Conservation (phyloP, 2,329 filamentous ascomycete species). For the Xylariaceae sp. region DNA sequence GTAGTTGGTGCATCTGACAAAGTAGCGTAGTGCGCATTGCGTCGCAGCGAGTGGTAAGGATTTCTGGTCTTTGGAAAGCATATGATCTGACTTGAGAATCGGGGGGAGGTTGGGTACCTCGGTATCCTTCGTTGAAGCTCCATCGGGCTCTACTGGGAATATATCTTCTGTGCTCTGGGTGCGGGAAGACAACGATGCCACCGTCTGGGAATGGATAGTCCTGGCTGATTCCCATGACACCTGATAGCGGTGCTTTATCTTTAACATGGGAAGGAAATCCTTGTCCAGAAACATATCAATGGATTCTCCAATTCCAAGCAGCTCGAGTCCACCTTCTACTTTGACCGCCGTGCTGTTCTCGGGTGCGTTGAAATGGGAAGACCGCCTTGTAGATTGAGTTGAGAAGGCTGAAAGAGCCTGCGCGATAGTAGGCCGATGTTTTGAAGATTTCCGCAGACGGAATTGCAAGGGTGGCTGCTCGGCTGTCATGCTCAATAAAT, state of each 20-base stretch:
- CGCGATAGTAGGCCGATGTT: constrained; percentile 63
- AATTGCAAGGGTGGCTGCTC: constrained; percentile 42
- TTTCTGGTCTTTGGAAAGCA: constrained; percentile 26
- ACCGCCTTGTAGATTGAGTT: constrained; percentile 15
- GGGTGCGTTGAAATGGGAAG: background rate
- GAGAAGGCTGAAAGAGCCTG: constrained; percentile 52
- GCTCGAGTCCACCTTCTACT: constrained; percentile 26
- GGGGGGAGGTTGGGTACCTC: constrained; percentile 15
- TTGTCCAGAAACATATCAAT: constrained; percentile 65
- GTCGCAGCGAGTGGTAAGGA: constrained; percentile 58
- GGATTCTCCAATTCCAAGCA: constrained; percentile 68
- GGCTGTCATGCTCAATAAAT: constrained; percentile 40
- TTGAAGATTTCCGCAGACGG: constrained; percentile 65
- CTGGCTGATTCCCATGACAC: constrained; percentile 69
- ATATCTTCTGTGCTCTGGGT: background rate
- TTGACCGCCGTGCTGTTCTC: background rate
- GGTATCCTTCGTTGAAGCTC: background rate
- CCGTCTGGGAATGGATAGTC: constrained; percentile 16
- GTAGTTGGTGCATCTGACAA: constrained; percentile 78
- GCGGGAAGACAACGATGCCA: background rate
- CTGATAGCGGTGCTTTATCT: constrained; percentile 46
- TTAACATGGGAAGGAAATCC: constrained; percentile 59
- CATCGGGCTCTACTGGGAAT: background rate
- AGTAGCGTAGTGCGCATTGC: constrained; percentile 73
- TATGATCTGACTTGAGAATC: constrained; percentile 27